Base-by-base conservation (phyloP, 106 monocot species). In the Ottelia alismoides region DNA sequence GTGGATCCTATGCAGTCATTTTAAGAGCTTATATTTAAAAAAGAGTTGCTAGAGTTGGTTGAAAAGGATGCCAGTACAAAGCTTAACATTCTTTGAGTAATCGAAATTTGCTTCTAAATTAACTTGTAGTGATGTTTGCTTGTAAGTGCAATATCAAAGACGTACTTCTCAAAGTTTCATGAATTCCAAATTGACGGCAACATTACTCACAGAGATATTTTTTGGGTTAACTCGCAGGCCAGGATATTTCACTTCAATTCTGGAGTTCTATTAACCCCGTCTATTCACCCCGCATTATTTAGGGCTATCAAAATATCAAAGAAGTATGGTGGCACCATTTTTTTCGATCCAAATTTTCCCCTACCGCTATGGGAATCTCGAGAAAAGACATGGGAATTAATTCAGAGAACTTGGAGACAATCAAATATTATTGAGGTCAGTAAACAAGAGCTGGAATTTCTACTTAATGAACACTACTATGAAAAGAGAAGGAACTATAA, bases 181-280 rank as follows among this genome's bases (percentile, higher is more conserved):
- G n/a, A n/a, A n/a, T n/a, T n/a, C n/a, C n/a, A n/a, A n/a, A n/a
- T n/a, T n/a, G n/a, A n/a, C n/a, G n/a, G n/a, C n/a, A n/a, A n/a
- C n/a, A n/a, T n/a, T n/a, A n/a, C n/a, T n/a, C n/a, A n/a, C n/a
- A n/a, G n/a, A 43, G 16, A 43, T 7, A 43, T 43, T 43, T 6
- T 16, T 43, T 43, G 6, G 40, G 16, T 43, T 7, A 43, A 43
- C 64, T 18, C 70, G 66, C 78, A 88, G 94, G 85, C 89, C 51
- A 76, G 57, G 58, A 80, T 94, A 17, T 73, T 94, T 47, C 88
- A 84, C 58, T 96, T 96, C 78, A 88, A 74, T 47, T 82, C 89
- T 14, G 76, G 67, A 59, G 76, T 70, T 31, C 72, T 89, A 0
- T 44, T 73, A 46, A 64, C 76, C 3, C 72, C 89, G 2, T 52